Conservation (phyloP, 2,329 filamentous ascomycete species). For the Penicillium paneum region DNA sequence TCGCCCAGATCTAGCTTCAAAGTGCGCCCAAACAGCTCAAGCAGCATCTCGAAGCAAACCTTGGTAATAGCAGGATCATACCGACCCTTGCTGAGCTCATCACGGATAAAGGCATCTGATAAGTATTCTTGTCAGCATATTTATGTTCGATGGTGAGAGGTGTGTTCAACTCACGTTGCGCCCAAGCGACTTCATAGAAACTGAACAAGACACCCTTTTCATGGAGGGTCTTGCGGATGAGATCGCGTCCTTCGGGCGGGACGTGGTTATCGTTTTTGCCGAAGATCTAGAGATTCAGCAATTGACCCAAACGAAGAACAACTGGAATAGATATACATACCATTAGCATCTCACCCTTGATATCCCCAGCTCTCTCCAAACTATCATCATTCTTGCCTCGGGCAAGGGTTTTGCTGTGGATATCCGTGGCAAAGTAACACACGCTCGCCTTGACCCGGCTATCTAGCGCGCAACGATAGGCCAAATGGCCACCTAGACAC, state of each 20-base stretch:
- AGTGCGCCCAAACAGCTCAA: slow-evolving; percentile 77
- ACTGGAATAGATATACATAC: slow-evolving; percentile 29
- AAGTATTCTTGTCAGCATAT: slow-evolving; percentile 7
- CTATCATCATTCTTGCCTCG: slow-evolving; percentile 63
- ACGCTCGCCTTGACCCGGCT: slow-evolving; percentile 71
- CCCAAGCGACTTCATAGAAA: slow-evolving; percentile 89
- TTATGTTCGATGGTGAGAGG: not conserved
- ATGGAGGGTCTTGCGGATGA: slow-evolving; percentile 78
- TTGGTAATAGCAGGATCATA: slow-evolving; percentile 86
- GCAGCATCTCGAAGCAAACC: slow-evolving; percentile 84
- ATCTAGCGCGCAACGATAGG: slow-evolving; percentile 71
- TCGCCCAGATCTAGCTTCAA: slow-evolving; percentile 76
- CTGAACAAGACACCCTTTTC: slow-evolving; percentile 71
- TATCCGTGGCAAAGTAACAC: slow-evolving; percentile 89
- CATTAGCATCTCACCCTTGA: slow-evolving; percentile 77
- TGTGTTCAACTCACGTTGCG: slow-evolving; percentile 62
- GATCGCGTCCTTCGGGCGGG: slow-evolving; percentile 73
- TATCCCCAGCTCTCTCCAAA: slow-evolving; percentile 59
- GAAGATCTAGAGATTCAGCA: slow-evolving; percentile 59
- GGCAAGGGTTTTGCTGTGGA: slow-evolving; percentile 76
- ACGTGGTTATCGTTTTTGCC: slow-evolving; percentile 90
- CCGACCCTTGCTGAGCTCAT: slow-evolving; percentile 88
- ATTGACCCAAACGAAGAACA: not conserved
- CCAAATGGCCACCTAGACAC: slow-evolving; percentile 90
- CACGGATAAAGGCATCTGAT: slow-evolving; percentile 80